phyloP scores from a whole-genome alignment of 202 grass and related monocot genomes.

The Elaeis oleifera region DNA sequence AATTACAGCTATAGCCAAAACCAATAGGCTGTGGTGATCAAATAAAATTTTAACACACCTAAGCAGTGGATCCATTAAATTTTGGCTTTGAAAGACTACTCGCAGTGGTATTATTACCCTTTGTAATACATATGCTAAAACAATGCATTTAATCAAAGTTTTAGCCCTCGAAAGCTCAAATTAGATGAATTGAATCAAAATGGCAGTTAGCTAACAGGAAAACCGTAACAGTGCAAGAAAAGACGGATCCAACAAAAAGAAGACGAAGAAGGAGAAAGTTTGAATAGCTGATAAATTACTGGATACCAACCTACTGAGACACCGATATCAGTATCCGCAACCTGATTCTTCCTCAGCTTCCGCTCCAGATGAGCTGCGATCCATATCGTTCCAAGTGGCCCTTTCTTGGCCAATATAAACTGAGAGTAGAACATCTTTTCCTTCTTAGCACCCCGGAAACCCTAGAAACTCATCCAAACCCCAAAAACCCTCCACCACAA shows the following conservation, averaged over 20 bases:
- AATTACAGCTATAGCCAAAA: too few species aligned
- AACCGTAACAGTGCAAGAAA: background rate
- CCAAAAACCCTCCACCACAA: background rate
- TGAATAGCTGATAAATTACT: background rate
- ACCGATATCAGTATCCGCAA: constrained; percentile 94
- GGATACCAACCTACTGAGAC: constrained; percentile 83
- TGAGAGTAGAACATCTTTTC: constrained; percentile 96
- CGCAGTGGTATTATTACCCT: too few species aligned
- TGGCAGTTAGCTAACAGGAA: too few species aligned
- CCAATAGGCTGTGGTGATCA: too few species aligned
- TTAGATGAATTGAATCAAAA: too few species aligned
- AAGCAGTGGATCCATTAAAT: too few species aligned
- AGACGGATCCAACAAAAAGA: background rate
- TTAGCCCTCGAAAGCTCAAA: too few species aligned
- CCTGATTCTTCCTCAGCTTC: constrained; percentile 95
- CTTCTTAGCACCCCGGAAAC: background rate
- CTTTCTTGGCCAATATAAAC: constrained; percentile 99
- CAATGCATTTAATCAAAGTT: too few species aligned
- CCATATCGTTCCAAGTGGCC: constrained; percentile 98
- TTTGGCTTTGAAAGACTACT: too few species aligned
- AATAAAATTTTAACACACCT: too few species aligned
- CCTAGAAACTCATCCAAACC: constrained; percentile 13
- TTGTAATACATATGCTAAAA: too few species aligned
- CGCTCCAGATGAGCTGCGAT: constrained; percentile 97
- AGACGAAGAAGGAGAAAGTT: background rate